These are phyloP conservation scores for Blastomyces percursus DNA, from an alignment of 2,329 filamentous ascomycete species.

Conservation along the genomic window DNA sequence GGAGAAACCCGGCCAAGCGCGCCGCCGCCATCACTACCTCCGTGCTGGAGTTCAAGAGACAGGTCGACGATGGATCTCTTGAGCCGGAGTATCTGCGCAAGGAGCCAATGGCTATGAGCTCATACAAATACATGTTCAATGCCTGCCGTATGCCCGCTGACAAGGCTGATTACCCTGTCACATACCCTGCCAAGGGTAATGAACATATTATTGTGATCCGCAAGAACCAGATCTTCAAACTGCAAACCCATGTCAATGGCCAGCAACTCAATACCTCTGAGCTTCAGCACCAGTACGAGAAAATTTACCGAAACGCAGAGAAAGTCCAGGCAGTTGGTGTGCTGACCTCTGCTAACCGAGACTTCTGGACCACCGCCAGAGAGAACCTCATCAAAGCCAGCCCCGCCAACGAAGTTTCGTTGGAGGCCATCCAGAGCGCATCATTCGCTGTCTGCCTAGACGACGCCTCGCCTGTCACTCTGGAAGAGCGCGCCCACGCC, in stretches of 20 bases:
- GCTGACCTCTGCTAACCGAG: conserved; percentile 84
- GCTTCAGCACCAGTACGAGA: conserved; percentile 78
- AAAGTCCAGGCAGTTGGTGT: conserved; percentile 65
- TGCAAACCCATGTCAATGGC: conserved; percentile 68
- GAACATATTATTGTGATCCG: conserved; percentile 82
- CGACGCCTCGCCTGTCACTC: conserved; percentile 77
- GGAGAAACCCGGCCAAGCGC: conserved; percentile 80
- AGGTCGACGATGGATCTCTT: conserved; percentile 69
- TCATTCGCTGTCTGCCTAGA: conserved; percentile 91
- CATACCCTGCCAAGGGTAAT: conserved; percentile 63
- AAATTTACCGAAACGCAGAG: conserved; percentile 68
- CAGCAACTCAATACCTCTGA: conserved; percentile 79
- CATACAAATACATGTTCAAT: conserved; percentile 99
- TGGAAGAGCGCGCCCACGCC: conserved; percentile 87
- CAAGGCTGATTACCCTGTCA: conserved; percentile 70
- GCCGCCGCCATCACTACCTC: conserved; percentile 82
- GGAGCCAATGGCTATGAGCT: conserved; percentile 94
- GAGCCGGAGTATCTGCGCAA: conserved; percentile 99
- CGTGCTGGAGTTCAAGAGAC: conserved; percentile 84
- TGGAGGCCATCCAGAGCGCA: conserved; percentile 75
- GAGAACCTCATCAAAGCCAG: conserved; percentile 64
- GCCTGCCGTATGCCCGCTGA: conserved; percentile 72
- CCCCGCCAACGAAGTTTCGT: conserved; percentile 62
- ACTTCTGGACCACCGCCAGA: conserved; percentile 81
- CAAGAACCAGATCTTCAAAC: conserved; percentile 97